Evolutionary conservation across 2,329 filamentous ascomycete genomes (phyloP), one percentile per base, ranked within the genome.

Genomic region (Cladophialophora chaetospira): DNA sequence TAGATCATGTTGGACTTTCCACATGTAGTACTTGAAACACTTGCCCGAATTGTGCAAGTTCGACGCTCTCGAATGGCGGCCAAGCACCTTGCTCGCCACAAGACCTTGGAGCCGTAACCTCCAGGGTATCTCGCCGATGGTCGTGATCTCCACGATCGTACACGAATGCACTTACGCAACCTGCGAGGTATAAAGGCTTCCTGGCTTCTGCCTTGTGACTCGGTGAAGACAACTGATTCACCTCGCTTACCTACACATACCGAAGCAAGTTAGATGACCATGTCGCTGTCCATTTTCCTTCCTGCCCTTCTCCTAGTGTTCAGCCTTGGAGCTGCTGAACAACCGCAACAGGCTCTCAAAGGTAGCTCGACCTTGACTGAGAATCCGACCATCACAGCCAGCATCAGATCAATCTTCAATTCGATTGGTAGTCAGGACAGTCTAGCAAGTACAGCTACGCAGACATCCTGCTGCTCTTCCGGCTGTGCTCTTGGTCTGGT

Each of bases 391-490:
- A 35, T 48, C 28, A 52, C 40, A 10, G 47, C 38, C 29, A 57
- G 54, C 31, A 43, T 57, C 47, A 51, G 52, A 15, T 51, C 54
- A 4, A 57, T 57, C 15, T 57, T 57, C 47, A 57, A 13, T 11
- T 52, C 54, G 10, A 33, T 57, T 13, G 40, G 19, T 42, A 9
- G 13, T 11, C 36, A 33, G 6, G 10, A 17, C 13, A 42, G 38
- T 17, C 15, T 10, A n/a, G 33, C 45, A 45, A 25, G n/a, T 29
- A 19, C n/a, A 2, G 40, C 28, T n/a, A n/a, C 46, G 25, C 25
- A 19, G 6, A 33, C 45, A 11, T 26, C 26, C 11, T 56, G 46
- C 45, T 56, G 53, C 28, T 26, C n/a, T 28, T 6, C 33, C 3
- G n/a, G 35, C 11, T 56, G 53, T 35, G 53, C 53, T 15, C n/a